Conservation (phyloP, 2,329 filamentous ascomycete species). For the Didymella lethalis region DNA sequence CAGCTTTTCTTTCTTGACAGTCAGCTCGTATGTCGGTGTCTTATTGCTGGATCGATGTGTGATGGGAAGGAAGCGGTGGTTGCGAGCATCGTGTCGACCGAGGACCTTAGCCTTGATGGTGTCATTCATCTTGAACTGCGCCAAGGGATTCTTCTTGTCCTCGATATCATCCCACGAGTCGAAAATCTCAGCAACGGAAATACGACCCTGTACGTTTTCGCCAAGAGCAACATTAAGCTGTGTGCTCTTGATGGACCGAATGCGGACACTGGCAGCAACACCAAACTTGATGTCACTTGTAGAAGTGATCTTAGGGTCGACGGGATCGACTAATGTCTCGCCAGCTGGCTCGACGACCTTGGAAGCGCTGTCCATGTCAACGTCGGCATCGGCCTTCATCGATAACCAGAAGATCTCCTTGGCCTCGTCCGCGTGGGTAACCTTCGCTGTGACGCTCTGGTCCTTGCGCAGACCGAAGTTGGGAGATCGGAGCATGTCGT, state of each 20-base stretch:
- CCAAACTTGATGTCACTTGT: conserved; percentile 79
- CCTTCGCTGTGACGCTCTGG: conserved; percentile 76
- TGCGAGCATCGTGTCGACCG: conserved; percentile 87
- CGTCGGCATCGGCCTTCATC: conserved; percentile 60
- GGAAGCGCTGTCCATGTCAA: conserved; percentile 44
- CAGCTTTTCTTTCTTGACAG: conserved; percentile 71
- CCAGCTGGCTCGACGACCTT: conserved; percentile 41
- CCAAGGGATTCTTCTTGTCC: conserved; percentile 81
- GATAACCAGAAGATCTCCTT: conserved; percentile 74
- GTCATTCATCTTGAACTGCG: conserved; percentile 74
- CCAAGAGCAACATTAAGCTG: conserved; percentile 91
- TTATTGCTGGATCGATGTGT: conserved; percentile 83
- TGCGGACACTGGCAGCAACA: conserved; percentile 74
- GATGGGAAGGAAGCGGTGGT: conserved; percentile 90
- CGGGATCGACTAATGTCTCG: conserved; percentile 62
- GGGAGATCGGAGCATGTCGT: conserved; percentile 71
- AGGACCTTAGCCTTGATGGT: conserved; percentile 78
- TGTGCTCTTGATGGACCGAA: conserved; percentile 86
- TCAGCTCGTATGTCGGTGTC: conserved; percentile 79
- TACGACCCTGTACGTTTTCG: conserved; percentile 88
- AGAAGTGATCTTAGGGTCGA: conserved; percentile 70
- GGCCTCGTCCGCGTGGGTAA: conserved; percentile 75
- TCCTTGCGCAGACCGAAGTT: conserved; percentile 81
- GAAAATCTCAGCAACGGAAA: conserved; percentile 91
- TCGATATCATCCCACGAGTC: conserved; percentile 87